Conservation (phyloP, 768 basidiomycete species). For the Lentinus tigrinus region DNA sequence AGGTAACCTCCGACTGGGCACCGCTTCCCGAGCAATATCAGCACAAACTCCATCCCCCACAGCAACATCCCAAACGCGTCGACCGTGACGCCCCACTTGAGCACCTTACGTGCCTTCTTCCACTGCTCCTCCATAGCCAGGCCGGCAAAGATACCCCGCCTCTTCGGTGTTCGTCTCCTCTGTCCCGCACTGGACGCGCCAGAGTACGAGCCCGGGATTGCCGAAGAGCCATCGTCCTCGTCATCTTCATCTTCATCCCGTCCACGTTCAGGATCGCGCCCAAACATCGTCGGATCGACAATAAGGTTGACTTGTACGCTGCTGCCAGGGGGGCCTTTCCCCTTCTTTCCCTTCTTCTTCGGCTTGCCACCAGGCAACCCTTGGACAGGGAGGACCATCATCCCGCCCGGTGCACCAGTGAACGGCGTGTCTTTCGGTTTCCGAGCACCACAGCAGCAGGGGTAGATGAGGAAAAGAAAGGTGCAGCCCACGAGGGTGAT, state of each 20-base stretch:
- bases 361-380: slow-evolving; percentile 45
- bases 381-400: slow-evolving; percentile 66
- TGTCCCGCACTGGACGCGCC: slow-evolving; percentile 21
- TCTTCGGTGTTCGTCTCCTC: slow-evolving; percentile 36
- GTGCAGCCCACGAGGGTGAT: slow-evolving; percentile 49
- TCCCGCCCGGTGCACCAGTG: slow-evolving; percentile 33
- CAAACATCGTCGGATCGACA: slow-evolving; percentile 64
- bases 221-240: slow-evolving; percentile 37
- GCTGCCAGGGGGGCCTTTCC: slow-evolving; percentile 27
- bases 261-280: slow-evolving; percentile 21
- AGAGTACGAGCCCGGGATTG: slow-evolving; percentile 28
- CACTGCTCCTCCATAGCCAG: slow-evolving; percentile 65
- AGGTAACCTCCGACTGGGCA: slow-evolving; percentile 63
- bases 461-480: slow-evolving; percentile 57
- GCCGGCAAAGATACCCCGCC: slow-evolving; percentile 55
- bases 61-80: slow-evolving; percentile 48
- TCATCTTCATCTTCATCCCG: slow-evolving; percentile 39
- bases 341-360: slow-evolving; percentile 42
- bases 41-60: slow-evolving; percentile 62
- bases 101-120: slow-evolving; percentile 52
- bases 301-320: slow-evolving; percentile 74
- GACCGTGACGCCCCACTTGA: slow-evolving; percentile 50
- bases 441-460: slow-evolving; percentile 48
- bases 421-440: slow-evolving; percentile 22
- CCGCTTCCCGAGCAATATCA: slow-evolving; percentile 56